Evolutionary conservation across 768 basidiomycete genomes (phyloP).

Genomic region (Pulveroboletus frians): DNA sequence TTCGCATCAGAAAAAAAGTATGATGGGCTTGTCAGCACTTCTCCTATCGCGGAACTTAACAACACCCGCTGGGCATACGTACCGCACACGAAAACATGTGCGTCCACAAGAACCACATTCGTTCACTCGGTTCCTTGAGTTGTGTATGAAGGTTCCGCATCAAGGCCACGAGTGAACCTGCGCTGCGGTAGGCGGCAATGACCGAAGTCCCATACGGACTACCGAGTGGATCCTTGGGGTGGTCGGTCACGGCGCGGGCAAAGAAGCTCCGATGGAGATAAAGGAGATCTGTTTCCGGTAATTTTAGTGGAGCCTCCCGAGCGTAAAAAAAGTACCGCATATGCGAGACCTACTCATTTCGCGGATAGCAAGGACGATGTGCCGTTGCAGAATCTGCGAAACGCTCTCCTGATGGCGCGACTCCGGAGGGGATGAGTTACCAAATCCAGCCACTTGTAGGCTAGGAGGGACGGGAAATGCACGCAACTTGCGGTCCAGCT

Average conservation of each 20-base stretch:
- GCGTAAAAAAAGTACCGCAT: neutral
- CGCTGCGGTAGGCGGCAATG: slow-evolving; percentile 69
- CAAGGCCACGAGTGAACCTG: slow-evolving; percentile 63
- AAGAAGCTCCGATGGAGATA: slow-evolving; percentile 73
- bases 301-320: slow-evolving; percentile 11
- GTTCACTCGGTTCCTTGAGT: slow-evolving; percentile 55
- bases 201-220: slow-evolving; percentile 71
- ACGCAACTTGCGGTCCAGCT: slow-evolving; percentile 60
- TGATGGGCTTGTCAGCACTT: slow-evolving; percentile 12
- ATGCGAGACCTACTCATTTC: slow-evolving; percentile 53
- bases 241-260: slow-evolving; percentile 66
- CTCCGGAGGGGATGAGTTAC: slow-evolving; percentile 43
- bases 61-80: slow-evolving; percentile 24
- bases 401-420: slow-evolving; percentile 34
- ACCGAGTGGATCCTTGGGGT: slow-evolving; percentile 68
- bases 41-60: slow-evolving; percentile 9
- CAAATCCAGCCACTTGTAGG: slow-evolving; percentile 65
- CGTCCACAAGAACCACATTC: slow-evolving; percentile 54
- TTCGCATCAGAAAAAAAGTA: slow-evolving; percentile 2
- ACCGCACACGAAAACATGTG: slow-evolving; percentile 60
- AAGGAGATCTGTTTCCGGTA: slow-evolving; percentile 45
- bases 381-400: slow-evolving; percentile 54
- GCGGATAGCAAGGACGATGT: slow-evolving; percentile 62
- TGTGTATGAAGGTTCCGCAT: slow-evolving; percentile 66
- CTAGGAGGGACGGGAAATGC: slow-evolving; percentile 63